Conservation (phyloP, 2,329 filamentous ascomycete genomes). For the Tolypocladium guangdongense region DNA sequence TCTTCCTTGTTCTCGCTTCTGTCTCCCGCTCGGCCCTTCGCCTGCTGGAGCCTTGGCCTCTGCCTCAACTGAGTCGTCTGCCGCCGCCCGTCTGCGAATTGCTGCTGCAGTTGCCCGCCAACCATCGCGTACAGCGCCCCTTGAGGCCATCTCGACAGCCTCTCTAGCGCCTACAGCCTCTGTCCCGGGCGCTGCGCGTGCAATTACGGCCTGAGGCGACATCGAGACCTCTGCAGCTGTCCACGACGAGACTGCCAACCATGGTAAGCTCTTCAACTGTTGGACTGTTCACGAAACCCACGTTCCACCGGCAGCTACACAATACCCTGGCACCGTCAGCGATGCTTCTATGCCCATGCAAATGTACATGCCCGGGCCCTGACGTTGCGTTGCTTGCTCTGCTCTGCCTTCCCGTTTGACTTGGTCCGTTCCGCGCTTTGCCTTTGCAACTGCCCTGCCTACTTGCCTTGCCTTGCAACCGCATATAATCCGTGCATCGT, state of each 20-base stretch:
- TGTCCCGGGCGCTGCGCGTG: neutral
- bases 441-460: neutral
- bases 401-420: neutral
- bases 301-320: neutral
- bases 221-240: neutral
- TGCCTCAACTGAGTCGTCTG: neutral
- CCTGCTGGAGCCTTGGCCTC: neutral
- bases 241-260: neutral
- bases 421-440: too few species aligned
- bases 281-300: neutral
- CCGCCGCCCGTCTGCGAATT: neutral
- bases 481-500: neutral
- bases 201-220: neutral
- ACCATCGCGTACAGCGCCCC: neutral
- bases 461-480: neutral
- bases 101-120: neutral
- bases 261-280: neutral
- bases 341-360: neutral
- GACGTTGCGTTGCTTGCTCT: neutral
- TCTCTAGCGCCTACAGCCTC: neutral
- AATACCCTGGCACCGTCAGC: neutral
- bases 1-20: neutral
- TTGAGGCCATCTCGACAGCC: neutral
- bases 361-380: neutral
- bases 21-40: neutral